Base-by-base conservation (phyloP, 1,284 basidiomycete species). In the Afroboletus lepidellus region DNA sequence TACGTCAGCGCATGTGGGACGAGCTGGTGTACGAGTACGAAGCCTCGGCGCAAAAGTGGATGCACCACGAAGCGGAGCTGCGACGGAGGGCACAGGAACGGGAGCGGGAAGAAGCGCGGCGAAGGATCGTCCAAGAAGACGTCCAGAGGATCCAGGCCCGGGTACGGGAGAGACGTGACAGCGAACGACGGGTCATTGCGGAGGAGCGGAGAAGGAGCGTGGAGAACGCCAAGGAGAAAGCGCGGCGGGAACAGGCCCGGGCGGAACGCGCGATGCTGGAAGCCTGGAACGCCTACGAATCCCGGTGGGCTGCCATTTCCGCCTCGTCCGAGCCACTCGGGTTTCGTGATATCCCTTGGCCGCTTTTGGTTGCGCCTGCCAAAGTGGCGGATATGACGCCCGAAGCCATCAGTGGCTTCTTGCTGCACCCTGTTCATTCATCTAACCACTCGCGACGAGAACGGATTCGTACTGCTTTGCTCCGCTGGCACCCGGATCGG, bases 401-500 rank as follows among this genome's bases (percentile, higher is more conserved):
- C 5, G 71, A 73, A 20, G 72, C 72, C 21, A 75, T 90, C 43
- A 65, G 72, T 11, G 62, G 66, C 46, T 87, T 90, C 65, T 70
- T 90, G 37, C 69, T 87, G 41, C 85, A 84, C 16, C 74, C 78
- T 11, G 56, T 72, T 27, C 84, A 87, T 66, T 85, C 85, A n/a
- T 71, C 72, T 45, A 71, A 71, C 21, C 74, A 78, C 55, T 73
- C 78, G 37, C 76, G 74, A 56, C 85, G 81, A 65, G 85, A 89
- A 45, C 76, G 85, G 48, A 76, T 89, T 54, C 77, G 80, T 43
- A 73, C 68, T 32, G 86, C 84, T 3, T 75, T 87, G 63, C 76
- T 86, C 30, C 74, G 84, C 48, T 90, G 87, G 87, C 87, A 90
- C 64, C 88, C 88, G 3, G 88, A 90, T 66, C 74, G 85, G 41